Base-by-base conservation (phyloP, 176 grass and related monocot species). In the Tillandsia fasciculata region DNA sequence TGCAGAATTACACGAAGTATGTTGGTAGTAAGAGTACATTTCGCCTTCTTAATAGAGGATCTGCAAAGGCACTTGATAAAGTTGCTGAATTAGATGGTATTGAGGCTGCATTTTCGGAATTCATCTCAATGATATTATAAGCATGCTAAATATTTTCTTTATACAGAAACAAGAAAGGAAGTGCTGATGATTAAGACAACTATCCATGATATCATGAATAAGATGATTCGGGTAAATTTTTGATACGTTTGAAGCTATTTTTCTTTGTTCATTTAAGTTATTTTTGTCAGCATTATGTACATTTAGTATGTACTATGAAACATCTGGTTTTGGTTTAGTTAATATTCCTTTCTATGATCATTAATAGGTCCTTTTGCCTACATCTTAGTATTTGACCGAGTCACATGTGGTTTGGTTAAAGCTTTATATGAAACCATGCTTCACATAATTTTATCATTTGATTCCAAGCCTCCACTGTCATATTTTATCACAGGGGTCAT, bases 11-110 rank as follows among this genome's bases (percentile, higher is more conserved):
- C 54, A 92, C 86, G 18, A 85, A 92, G 73, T 84, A 90, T 77
- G 93, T 97, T 61, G 93, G 93, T 70, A 87, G 68, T 53, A 97
- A 97, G 78, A 90, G 93, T 92, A 92, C 89, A 68, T 97, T 97
- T 83, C 88, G 93, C 51, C 87, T 97, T 73, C 84, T 97, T 70
- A 97, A 97, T 28, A 85, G 93, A 92, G 93, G 93, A 79, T 92
- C 93, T 83, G 89, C 93, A 48, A 97, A 97, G 84, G 93, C 93
- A 75, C 71, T 97, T 11, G 89, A 97, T 82, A 97, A 97, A 97
- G 86, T 92, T 87, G 89, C 81, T 67, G 86, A 97, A 67, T 79
- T 97, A 78, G 89, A 97, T 85, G 86, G 93, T 97, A 90, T 9
- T 52, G 33, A 42, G 3, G 33, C 3, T 42, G 3, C 48, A 59